Base-by-base conservation (phyloP, 148 eudicot genomes). In the Vaccinium myrtillus region DNA sequence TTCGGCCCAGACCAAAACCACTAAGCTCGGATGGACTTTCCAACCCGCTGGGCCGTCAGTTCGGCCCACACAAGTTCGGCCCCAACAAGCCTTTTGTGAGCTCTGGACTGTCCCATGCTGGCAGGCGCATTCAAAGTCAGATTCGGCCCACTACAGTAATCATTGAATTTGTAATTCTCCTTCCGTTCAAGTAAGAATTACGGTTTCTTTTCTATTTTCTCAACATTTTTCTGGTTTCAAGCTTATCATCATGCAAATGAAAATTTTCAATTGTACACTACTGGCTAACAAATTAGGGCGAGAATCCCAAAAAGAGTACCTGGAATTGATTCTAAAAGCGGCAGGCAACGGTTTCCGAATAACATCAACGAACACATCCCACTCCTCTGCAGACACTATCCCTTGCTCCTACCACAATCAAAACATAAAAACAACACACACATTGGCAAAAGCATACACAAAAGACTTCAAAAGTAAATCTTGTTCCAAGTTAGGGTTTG, bases 251-350 rank as follows among this genome's bases (percentile, higher is more conserved):
- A 10, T 46, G 78, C 25, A 75, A 46, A 56, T n/a, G n/a, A 51
- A 83, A 73, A 2, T 59, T 71, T 76, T 8, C 59, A 15, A 77
- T 27, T 77, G 46, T 9, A 36, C 39, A 36, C 4, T 36, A 51
- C 39, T 15, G 9, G 39, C 11, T 48, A 6, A 39, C 7, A 82
- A 32, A 32, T n/a, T 30, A 15, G 14, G 51, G 11, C 36, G 19
- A 3, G 5, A n/a, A 78, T 48, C 23, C 23, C 2, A 7, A 16
- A 14, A 16, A 59, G 18, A 23, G 2, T 23, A 96, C 99, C 99
- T 97, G 59, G 98, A 91, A 88, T 97, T 97, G 88, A 97, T 95
- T 55, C 99, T 95, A 87, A 97, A 97, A 87, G 99, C 99, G 85
- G 99, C 90, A 8, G 99, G 99, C 74, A 97, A 84, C 32, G 96